Base-by-base conservation (phyloP, 139 green algal genomes). In the Chlamydomonas schloesseri region DNA sequence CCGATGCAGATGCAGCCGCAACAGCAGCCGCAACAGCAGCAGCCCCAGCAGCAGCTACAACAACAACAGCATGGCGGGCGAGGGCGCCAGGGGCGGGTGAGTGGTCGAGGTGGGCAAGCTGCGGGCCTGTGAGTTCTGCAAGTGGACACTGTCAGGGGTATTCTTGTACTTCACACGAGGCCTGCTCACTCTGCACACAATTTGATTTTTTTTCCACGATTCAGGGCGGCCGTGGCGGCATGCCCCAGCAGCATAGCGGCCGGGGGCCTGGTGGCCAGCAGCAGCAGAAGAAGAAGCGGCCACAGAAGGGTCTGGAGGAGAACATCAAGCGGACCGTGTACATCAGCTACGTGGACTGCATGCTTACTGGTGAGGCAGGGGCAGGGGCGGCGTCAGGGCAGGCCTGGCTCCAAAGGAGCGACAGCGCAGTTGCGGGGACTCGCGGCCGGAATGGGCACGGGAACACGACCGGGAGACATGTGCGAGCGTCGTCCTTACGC, bases 271-370 rank as follows among this genome's bases (percentile, higher is more conserved):
- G 42, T 31, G 71, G 42, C 42, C 42, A 50, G 69, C 60, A 82
- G 33, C 36, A 67, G 62, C 78, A 80, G 36, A 91, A 90, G 64
- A 94, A 88, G 71, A 71, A 81, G 57, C 80, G 89, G 33, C 79
- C 53, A 10, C 93, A 95, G 73, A 89, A 85, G 29, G 88, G 91
- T 10, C 62, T 95, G 71, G 92, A 96, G 60, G 94, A 97, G 33
- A 97, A 98, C 64, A 91, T 98, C 50, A 86, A 88, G 60, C 87
- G 95, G 18, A 98, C 96, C 14, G 85, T 97, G 0, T 97, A 97
- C 86, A 93, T 98, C 50, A 94, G 86, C 60, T 94, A 97, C 88
- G 93, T 67, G 60, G 46, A 50, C 34, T 47, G 34, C 70, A 10
- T 29, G 33, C 31, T 67, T 14, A n/a, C 58, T 31, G 42, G 42